Conservation (phyloP, 768 basidiomycete species). For the Tylopilus cervinicoccineus region DNA sequence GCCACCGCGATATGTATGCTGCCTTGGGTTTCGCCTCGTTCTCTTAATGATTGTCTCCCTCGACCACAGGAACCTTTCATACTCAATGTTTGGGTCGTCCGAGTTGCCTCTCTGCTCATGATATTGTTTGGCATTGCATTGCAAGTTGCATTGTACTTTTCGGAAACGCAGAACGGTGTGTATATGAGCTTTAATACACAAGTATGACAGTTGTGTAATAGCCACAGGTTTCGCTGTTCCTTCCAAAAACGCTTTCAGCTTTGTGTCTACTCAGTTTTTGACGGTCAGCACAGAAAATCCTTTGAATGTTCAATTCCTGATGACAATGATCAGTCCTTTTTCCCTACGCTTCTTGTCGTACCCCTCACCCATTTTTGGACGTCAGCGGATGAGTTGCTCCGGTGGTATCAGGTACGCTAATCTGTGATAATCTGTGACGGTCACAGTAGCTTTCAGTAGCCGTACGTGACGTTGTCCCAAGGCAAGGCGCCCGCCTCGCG, state of each 20-base stretch:
- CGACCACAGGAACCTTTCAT: conserved; percentile 25
- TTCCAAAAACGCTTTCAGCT: conserved; percentile 42
- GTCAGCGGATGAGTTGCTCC: conserved; percentile 49
- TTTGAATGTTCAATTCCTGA: not conserved
- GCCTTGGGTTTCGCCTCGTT: not conserved
- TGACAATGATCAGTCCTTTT: conserved; percentile 43
- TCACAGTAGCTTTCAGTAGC: conserved; percentile 36
- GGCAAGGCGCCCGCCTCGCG: conserved; percentile 53
- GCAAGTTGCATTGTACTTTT: conserved; percentile 13
- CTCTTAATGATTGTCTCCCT: not conserved
- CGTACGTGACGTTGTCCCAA: conserved; percentile 54
- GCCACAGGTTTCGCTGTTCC: conserved; percentile 52
- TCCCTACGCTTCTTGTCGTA: conserved; percentile 49
- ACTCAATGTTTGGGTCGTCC: conserved; percentile 37
- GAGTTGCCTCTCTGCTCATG: conserved; percentile 40
- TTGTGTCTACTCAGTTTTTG: conserved; percentile 44
- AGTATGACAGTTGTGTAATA: not conserved
- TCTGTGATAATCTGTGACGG: not conserved
- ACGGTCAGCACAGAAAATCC: conserved; percentile 33
- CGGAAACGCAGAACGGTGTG: conserved; percentile 16
- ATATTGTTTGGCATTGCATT: conserved; percentile 27
- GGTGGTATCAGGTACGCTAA: conserved; percentile 52
- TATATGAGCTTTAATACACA: not conserved
- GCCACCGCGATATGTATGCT: conserved; percentile 43
- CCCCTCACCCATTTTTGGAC: conserved; percentile 51